A percentile compares a stretch with the other conserved stretches of the same genome.
Evolutionary conservation across 1,139 yeast species (phyloP).

Genomic region (Neolecta irregularis): DNA sequence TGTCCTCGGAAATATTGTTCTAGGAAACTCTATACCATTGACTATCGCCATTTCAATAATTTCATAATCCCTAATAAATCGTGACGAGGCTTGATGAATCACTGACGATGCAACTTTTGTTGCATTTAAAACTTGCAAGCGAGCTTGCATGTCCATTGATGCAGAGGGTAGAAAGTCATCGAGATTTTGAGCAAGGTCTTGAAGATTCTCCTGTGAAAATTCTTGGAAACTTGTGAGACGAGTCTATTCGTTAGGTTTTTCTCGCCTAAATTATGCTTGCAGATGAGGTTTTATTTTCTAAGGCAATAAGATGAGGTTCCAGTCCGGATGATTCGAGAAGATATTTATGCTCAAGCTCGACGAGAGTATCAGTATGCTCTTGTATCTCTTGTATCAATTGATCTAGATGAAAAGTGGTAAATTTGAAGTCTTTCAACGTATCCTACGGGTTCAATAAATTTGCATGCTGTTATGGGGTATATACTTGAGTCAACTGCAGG

Average conservation of each 20-base stretch:
- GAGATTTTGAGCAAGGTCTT: neutral
- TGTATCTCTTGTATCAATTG: neutral
- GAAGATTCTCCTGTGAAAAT: neutral
- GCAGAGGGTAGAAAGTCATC: slow-evolving; percentile 1
- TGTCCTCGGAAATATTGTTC: slow-evolving; percentile 2
- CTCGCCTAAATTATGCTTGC: neutral
- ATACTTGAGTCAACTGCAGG: no score
- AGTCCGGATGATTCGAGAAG: slow-evolving; percentile 2
- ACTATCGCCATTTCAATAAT: neutral
- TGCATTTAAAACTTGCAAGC: slow-evolving; percentile 1
- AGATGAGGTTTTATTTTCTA: neutral
- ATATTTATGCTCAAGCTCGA: neutral
- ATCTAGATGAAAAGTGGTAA: neutral
- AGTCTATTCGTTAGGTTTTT: neutral
- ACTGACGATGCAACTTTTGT: neutral
- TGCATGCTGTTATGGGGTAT: neutral
- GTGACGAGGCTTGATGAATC: neutral
- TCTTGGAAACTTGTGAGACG: neutral
- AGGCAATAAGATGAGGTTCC: neutral
- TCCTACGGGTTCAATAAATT: neutral
- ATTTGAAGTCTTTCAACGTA: slow-evolving; percentile 3
- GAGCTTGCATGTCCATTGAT: slow-evolving; percentile 1
- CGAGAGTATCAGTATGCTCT: slow-evolving; percentile 1
- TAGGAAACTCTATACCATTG: slow-evolving; percentile 1
- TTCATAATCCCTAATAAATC: neutral